Evolutionary conservation across 148 eudicot species (phyloP).

Genomic region (Suaeda aralocaspica): DNA sequence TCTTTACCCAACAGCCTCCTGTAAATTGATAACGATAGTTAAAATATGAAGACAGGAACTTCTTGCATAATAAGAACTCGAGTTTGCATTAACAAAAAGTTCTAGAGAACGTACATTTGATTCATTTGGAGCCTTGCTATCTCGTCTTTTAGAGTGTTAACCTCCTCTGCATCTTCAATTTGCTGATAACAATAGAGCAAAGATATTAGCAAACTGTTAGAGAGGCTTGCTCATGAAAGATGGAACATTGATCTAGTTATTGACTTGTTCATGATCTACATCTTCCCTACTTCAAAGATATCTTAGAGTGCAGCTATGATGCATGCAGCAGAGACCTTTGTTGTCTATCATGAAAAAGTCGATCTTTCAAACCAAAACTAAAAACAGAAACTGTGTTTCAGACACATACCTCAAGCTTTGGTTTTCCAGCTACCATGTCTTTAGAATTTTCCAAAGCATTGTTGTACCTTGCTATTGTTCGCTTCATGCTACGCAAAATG

Average conservation of each 20-base stretch:
- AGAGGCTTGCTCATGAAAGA: background rate
- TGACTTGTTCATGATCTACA: background rate
- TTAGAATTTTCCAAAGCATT: constrained; percentile 32
- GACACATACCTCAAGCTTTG: constrained; percentile 36
- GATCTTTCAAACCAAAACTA: background rate
- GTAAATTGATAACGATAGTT: constrained; percentile 15
- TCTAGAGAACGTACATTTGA: constrained; percentile 37
- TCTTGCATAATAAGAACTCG: background rate
- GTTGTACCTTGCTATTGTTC: constrained; percentile 50
- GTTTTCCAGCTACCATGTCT: constrained; percentile 24
- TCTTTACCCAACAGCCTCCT: constrained; percentile 75
- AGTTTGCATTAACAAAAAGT: background rate
- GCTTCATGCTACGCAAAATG: constrained; percentile 44
- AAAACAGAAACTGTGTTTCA: background rate
- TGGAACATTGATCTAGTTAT: background rate
- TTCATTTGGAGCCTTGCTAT: constrained; percentile 38
- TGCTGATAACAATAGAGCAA: constrained; percentile 21
- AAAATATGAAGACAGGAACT: background rate
- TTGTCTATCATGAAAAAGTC: background rate
- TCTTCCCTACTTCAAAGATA: background rate
- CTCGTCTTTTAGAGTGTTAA: constrained; percentile 49
- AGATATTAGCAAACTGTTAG: background rate
- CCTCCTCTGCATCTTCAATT: constrained; percentile 38
- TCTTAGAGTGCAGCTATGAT: too few species aligned
- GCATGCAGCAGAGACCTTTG: too few species aligned